Evolutionary conservation across 225 moss, liverwort and hornwort genomes (phyloP).

Genomic region (Physcomitrium patens): DNA sequence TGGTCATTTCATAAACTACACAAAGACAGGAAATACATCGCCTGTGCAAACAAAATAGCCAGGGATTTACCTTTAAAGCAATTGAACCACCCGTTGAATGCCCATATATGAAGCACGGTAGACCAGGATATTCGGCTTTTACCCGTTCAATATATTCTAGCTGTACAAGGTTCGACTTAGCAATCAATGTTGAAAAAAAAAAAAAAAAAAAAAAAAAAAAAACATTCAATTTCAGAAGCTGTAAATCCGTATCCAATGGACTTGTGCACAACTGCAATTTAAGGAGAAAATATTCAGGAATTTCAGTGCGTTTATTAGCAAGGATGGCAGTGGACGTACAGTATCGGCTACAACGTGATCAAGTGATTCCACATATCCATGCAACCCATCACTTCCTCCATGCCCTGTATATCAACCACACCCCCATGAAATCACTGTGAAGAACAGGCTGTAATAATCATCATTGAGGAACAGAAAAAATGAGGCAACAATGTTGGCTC

Average conservation of each 20-base stretch:
- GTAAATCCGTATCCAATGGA: background rate
- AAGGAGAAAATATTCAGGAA: background rate
- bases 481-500: background rate
- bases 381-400: conserved; percentile 83
- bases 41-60: background rate
- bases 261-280: background rate
- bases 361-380: conserved; percentile 82
- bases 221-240: background rate
- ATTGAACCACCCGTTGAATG: conserved; percentile 82
- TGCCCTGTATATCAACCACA: conserved; percentile 56
- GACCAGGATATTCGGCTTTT: conserved; percentile 56
- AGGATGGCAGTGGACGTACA: conserved; percentile 36
- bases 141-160: conserved; percentile 57
- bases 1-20: background rate
- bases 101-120: conserved; percentile 73
- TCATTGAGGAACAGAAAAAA: background rate
- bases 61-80: conserved; percentile 55
- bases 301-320: conserved; percentile 12
- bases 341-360: conserved; percentile 79
- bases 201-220: no score
- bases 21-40: background rate
- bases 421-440: conserved; percentile 5
- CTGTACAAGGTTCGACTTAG: conserved; percentile 32
- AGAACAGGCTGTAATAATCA: background rate
- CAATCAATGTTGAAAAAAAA: background rate